These are phyloP conservation scores for Rosa chinensis DNA, from an alignment of 306 rosid genomes.

Conservation along the genomic window DNA sequence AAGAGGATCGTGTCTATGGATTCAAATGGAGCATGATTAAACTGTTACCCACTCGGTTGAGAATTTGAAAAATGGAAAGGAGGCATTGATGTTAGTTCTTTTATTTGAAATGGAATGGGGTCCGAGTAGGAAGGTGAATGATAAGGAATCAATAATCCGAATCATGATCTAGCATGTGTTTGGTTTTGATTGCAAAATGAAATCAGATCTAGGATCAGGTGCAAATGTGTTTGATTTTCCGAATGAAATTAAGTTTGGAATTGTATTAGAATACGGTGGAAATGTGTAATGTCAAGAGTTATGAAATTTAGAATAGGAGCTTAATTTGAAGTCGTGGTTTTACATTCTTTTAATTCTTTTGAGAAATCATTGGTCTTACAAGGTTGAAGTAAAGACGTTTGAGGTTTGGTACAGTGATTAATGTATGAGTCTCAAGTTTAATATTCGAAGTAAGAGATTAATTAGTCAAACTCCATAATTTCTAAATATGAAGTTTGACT, in stretches of 20 bases:
- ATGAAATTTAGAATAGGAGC: too few relatives aligned
- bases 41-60: neutral
- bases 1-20: neutral
- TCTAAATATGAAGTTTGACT: too few relatives aligned
- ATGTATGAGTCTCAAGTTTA: too few relatives aligned
- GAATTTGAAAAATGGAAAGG: neutral
- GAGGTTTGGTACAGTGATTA: too few relatives aligned
- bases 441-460: too few relatives aligned
- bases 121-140: neutral
- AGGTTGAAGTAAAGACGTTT: too few relatives aligned
- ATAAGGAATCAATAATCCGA: neutral
- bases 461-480: too few relatives aligned
- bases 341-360: too few relatives aligned
- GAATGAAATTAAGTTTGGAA: neutral
- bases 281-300: too few relatives aligned
- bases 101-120: neutral
- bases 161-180: neutral
- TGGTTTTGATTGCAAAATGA: neutral
- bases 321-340: too few relatives aligned
- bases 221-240: neutral
- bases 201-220: neutral
- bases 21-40: conserved; percentile 1
- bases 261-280: neutral
- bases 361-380: too few relatives aligned
- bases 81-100: neutral